phyloP scores from a whole-genome alignment of 2,329 filamentous ascomycete species.

The Fusarium sp. region DNA sequence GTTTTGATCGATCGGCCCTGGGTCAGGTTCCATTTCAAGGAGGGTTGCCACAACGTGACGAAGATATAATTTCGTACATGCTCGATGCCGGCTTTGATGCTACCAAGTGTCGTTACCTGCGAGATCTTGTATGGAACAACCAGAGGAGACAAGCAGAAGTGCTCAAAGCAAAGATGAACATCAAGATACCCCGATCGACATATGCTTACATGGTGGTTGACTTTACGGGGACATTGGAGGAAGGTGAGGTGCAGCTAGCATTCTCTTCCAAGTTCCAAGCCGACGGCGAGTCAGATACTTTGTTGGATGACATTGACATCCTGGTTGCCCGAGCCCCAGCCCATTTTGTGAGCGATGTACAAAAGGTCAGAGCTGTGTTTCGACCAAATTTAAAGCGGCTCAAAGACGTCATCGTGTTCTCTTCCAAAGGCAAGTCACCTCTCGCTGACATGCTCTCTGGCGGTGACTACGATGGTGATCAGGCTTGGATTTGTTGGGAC shows the following conservation, averaged over 20 bases:
- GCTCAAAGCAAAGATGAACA: slow-evolving; percentile 67
- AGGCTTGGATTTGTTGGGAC: slow-evolving; percentile 83
- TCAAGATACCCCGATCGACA: slow-evolving; percentile 70
- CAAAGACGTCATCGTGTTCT: slow-evolving; percentile 84
- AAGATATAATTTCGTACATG: slow-evolving; percentile 66
- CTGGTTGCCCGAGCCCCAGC: slow-evolving; percentile 77
- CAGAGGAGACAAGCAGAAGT: slow-evolving; percentile 64
- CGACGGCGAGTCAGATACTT: slow-evolving; percentile 63
- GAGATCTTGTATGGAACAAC: slow-evolving; percentile 58
- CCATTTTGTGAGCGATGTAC: slow-evolving; percentile 77
- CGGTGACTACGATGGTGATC: slow-evolving; percentile 85
- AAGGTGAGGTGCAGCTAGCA: slow-evolving; percentile 74
- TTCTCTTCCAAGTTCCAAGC: slow-evolving; percentile 74
- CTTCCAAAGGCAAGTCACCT: slow-evolving; percentile 68
- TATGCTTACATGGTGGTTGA: slow-evolving; percentile 76
- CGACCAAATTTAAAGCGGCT: slow-evolving; percentile 71
- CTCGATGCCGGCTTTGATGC: slow-evolving; percentile 71
- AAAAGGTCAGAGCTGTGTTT: slow-evolving; percentile 71
- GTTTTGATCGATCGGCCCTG: slow-evolving; percentile 53
- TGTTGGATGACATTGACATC: slow-evolving; percentile 68
- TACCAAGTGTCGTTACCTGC: slow-evolving; percentile 59
- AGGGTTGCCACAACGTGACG: slow-evolving; percentile 61
- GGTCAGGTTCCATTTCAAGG: slow-evolving; percentile 58
- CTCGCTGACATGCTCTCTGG: slow-evolving; percentile 79
- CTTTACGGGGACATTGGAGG: slow-evolving; percentile 67